Base-by-base conservation (phyloP, 331 rosid species). In the Rhamnella rubrinervis region DNA sequence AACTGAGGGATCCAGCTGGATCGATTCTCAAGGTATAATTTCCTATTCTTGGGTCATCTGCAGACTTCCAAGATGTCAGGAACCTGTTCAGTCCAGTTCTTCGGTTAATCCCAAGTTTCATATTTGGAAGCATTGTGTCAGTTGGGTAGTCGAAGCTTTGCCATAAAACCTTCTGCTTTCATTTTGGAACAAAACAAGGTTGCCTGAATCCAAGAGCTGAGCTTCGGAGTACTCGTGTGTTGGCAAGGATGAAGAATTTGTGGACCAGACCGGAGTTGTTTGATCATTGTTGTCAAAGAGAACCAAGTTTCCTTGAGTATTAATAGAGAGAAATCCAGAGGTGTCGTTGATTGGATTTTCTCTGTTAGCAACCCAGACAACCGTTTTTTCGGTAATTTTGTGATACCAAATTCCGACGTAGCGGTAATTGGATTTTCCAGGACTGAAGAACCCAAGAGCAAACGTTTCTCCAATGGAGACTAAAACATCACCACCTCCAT, bases 341-440 rank as follows among this genome's bases (percentile, higher is more conserved):
- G 65, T 61, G 15, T 11, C 13, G 46, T 61, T 31, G 65, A 60
- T 38, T 2, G 65, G 65, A 18, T 31, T 35, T 14, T 60, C 65
- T 60, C 65, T 60, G 65, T 60, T 60, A 13, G 47, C 40, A 18
- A 38, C 65, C 65, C 23, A 61, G 21, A 18, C 23, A 9, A 38
- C 40, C 2, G 80, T 78, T 70, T 63, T 49, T 1, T 70, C 51
- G n/a, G 78, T 47, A 41, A 77, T 44, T 18, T 57, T 62, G 35
- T 28, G 35, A 12, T 70, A 85, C 91, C 89, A 83, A 35, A 88
- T 82, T 65, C 95, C 95, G 0, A 85, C 82, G 18, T 88, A 85
- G 6, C 85, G 89, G 19, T 63, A 65, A 12, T 31, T 35, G 4
- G 86, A 81, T 13, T 70, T 81, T 53, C 69, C 78, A 0, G 81